Evolutionary conservation across 2,329 filamentous ascomycete genomes (phyloP), one percentile per base, ranked within the genome.

Genomic region (Blastomyces silverae): DNA sequence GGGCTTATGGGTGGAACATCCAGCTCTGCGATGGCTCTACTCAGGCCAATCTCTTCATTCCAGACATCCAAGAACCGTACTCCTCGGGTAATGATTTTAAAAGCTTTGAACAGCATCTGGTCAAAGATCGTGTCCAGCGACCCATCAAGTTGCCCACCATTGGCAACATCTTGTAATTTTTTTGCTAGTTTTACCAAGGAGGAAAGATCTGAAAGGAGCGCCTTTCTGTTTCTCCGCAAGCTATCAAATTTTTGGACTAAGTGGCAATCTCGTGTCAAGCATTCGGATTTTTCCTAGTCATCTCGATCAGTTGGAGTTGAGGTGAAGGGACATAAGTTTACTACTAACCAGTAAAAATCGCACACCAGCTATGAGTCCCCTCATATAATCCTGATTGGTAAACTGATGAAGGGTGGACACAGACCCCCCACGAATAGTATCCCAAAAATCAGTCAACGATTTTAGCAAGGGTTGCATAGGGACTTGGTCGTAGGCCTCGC

Each of bases 101-200:
- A 97, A 0, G 92, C 92, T 75, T 92, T 94, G 63, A 96, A 80
- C 31, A 97, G 89, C 85, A 97, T 91, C 74, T 96, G 90, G 72
- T 97, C 93, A 65, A 97, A 85, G 65, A 93, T 85, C 22, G 72
- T 73, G 57, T 78, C 75, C n/a, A 79, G 71, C 42, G 76, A 75
- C 37, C 80, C 75, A 37, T 78, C 74, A 17, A 73, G 68, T 0
- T 75, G 71, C 11, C 53, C 77, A 69, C 81, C 81, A 66, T 80
- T 82, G 65, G 90, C 86, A 67, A 85, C 82, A 71, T 92, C 91
- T 75, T 93, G 91, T 68, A 99, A 80, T 60, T 85, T 84, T 77
- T 96, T 97, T 22, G 91, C 90, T 1, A 89, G 89, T 77, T 95
- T 96, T 6, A 97, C 92, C 55, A 99, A 81, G 2, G 89, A 86